Evolutionary conservation across 2,329 filamentous ascomycete genomes (phyloP), one percentile per base, ranked within the genome.

Genomic region (Coniochaeta ligniaria): DNA sequence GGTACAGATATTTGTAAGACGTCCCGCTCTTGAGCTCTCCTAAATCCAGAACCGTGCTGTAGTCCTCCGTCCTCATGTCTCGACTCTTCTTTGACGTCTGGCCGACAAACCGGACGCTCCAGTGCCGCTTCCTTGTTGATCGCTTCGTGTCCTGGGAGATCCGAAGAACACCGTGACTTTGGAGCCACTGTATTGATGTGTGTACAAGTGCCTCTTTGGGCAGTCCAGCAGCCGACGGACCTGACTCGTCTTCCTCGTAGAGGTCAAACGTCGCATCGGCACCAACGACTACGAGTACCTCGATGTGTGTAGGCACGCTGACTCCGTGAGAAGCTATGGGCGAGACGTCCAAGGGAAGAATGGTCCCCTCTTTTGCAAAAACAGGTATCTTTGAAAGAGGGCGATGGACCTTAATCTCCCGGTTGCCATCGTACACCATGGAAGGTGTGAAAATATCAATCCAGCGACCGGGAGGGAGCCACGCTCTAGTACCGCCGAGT

Each of bases 401-500:
- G 11, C 85, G 77, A 64, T 81, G 79, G 59, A 87, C 68, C 56
- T 70, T 75, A 16, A 87, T 66, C 60, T 79, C 74, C 3, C 83
- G 76, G 61, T 81, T 76, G 2, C 83, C 83, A 61, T 84, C 80
- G 66, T 88, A 88, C 1, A 84, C 75, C 0, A 77, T 71, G 3
- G 82, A 83, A 0, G 78, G 65, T 43, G 61, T 81, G 69, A 86
- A 83, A 57, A 86, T 78, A 69, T 88, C 85, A 1, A 85, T 78
- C 59, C 80, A 81, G 0, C 78, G 76, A 4, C 76, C 73, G 0
- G 77, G 77, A 3, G 85, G 85, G 0, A 88, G 69, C 85, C 85
- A 88, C 0, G 77, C 78, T 28, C 78, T 77, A 0, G 79, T 78
- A 8, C 72, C 72, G 1, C 75, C 82, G 28, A 81, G 73, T 16